These are phyloP conservation scores for Eustoma russellianum DNA, from an alignment of 257 asterid species.

Conservation along the genomic window DNA sequence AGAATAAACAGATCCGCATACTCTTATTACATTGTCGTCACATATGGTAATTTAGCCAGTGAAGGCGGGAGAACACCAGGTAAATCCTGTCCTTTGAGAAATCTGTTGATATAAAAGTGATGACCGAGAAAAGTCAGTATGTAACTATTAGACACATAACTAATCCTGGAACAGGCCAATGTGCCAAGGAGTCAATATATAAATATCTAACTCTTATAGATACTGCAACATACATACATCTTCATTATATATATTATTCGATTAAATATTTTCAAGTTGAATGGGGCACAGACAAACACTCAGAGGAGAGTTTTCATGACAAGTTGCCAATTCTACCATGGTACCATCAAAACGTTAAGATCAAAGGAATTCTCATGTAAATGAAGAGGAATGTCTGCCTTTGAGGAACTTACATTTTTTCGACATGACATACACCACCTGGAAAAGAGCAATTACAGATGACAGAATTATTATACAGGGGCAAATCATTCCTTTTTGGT, in stretches of 20 bases:
- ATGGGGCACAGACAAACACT: too few species aligned
- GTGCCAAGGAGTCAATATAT: too few species aligned
- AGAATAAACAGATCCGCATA: not conserved
- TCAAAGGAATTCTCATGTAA: not conserved
- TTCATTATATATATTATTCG: not conserved
- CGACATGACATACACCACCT: conserved; percentile 39
- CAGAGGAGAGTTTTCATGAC: not conserved
- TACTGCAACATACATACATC: not conserved
- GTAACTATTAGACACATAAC: too few species aligned
- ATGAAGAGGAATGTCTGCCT: too few species aligned
- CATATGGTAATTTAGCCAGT: conserved; percentile 36
- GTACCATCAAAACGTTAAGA: not conserved
- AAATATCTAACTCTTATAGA: not conserved
- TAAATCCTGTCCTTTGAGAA: conserved; percentile 44
- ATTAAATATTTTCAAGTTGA: not conserved
- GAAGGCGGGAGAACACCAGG: conserved; percentile 57
- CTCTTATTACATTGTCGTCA: conserved; percentile 32
- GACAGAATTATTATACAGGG: conserved; percentile 25
- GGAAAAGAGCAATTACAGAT: conserved; percentile 38
- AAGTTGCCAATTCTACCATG: too few species aligned
- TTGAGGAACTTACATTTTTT: conserved; percentile 32
- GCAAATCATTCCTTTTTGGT: conserved; percentile 12
- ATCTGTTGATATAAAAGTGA: conserved; percentile 19
- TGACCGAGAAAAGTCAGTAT: too few species aligned
- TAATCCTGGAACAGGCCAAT: too few species aligned